Base-by-base conservation (phyloP, 495 filamentous ascomycete species). In the Neurospora sublineolata region DNA sequence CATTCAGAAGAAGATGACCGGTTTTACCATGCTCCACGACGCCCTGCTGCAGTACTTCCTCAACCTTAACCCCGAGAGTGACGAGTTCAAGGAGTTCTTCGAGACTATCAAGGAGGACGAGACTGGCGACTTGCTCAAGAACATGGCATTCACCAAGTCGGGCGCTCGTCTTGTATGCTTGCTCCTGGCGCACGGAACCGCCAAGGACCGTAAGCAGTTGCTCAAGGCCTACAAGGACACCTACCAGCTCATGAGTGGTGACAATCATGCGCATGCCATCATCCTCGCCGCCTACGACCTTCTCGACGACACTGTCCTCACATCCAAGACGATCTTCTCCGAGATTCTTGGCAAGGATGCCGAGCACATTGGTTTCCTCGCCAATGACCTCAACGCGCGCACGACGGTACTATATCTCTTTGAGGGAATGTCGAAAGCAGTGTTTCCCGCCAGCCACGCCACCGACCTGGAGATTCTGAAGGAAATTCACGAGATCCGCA, bases 21-120 rank as follows among this genome's bases (percentile, higher is more conserved):
- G 91, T 8, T 99, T 98, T 81, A 97, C 93, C 1, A 94, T 98
- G 84, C 86, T 98, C 6, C 96, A 99, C 80, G 94, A 96, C 74
- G 96, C 95, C 27, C 97, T 98, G 94, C 87, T 97, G 67, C 94
- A 99, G 78, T 98, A 97, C 79, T 95, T 93, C 82, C 85, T 93
- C 67, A 94, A 91, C 77, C 87, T 89, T 64, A 90, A 89, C 68
- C 84, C 88, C 14, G 93, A 90, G 23, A 91, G 88, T 75, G 87
- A 89, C 46, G 94, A 97, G 79, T 85, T 90, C 44, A 92, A 86
- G 44, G 94, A 97, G 74, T 97, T 95, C 77, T 83, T 97, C 68
- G 94, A 98, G 77, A 82, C 96, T 68, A 83, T 98, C 74, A 97
- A 95, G 83, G 90, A 91, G 42, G 94, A 97, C 72, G 93, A 94